Conservation (phyloP, 202 grass and related monocot genomes). For the Digitaria exilis region DNA sequence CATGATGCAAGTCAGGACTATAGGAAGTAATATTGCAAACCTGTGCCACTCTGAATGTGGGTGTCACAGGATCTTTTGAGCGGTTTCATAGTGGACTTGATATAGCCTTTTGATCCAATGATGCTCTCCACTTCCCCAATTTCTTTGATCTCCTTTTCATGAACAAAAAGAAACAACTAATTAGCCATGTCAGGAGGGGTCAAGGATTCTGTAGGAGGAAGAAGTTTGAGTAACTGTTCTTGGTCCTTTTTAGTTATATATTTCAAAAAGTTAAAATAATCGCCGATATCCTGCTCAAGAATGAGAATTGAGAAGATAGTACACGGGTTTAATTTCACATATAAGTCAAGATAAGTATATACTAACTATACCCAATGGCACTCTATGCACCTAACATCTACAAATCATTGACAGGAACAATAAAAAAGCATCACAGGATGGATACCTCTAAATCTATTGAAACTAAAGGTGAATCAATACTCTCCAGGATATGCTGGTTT, state of each 20-base stretch:
- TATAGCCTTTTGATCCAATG: conserved; percentile 36
- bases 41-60: conserved; percentile 54
- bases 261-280: conserved; percentile 61
- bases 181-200: conserved; percentile 46
- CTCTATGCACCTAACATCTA: conserved; percentile 18
- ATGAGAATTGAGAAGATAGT: conserved; percentile 27
- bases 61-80: conserved; percentile 64
- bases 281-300: conserved; percentile 58
- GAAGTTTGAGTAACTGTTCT: conserved; percentile 57
- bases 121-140: conserved; percentile 33
- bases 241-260: conserved; percentile 67
- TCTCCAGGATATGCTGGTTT: conserved; percentile 55
- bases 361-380: background rate
- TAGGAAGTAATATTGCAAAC: conserved; percentile 48
- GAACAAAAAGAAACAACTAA: conserved; percentile 47
- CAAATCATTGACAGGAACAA: conserved; percentile 29
- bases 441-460: conserved; percentile 73
- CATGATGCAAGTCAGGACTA: conserved; percentile 20
- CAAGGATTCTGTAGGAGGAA: conserved; percentile 57
- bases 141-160: conserved; percentile 46
- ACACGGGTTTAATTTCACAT: conserved; percentile 10
- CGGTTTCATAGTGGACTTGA: conserved; percentile 33
- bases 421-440: background rate
- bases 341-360: background rate
- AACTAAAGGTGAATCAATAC: conserved; percentile 57